Conservation (phyloP, 2,329 filamentous ascomycete genomes). For the Rhytidhysteron rufulum region DNA sequence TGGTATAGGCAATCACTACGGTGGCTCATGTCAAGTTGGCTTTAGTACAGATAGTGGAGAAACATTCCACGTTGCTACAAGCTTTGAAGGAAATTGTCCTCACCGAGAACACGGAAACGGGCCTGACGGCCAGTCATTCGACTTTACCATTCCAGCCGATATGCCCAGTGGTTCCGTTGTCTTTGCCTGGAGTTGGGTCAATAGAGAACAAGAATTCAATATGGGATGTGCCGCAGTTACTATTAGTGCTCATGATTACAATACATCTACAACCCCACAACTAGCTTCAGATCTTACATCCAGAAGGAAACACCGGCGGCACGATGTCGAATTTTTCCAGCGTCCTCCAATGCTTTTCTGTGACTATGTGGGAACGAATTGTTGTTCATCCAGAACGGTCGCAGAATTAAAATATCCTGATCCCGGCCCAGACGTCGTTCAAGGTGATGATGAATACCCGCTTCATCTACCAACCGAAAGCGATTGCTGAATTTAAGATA, state of each 20-base stretch:
- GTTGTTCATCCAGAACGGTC: constrained; percentile 30
- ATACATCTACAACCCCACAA: too few species aligned
- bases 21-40: constrained; percentile 46
- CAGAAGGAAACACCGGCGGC: too few species aligned
- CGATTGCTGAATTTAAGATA: background rate
- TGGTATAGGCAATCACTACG: constrained; percentile 21
- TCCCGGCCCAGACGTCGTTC: constrained; percentile 41
- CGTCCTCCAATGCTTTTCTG: constrained; percentile 41
- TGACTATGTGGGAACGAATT: constrained; percentile 35
- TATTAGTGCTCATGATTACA: too few species aligned
- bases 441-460: constrained; percentile 43
- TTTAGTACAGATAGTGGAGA: constrained; percentile 41
- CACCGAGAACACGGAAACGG: constrained; percentile 37
- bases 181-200: constrained; percentile 48
- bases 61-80: constrained; percentile 43
- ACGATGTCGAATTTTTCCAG: constrained; percentile 32
- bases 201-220: constrained; percentile 45
- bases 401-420: constrained; percentile 43
- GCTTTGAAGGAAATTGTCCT: constrained; percentile 47
- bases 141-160: constrained; percentile 43
- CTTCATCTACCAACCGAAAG: constrained; percentile 31
- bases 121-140: constrained; percentile 41
- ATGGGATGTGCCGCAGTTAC: constrained; percentile 45
- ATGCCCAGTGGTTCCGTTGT: constrained; percentile 39
- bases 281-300: too few species aligned